Evolutionary conservation across 1,284 basidiomycete genomes (phyloP).

Genomic region (Leccinum insolens): DNA sequence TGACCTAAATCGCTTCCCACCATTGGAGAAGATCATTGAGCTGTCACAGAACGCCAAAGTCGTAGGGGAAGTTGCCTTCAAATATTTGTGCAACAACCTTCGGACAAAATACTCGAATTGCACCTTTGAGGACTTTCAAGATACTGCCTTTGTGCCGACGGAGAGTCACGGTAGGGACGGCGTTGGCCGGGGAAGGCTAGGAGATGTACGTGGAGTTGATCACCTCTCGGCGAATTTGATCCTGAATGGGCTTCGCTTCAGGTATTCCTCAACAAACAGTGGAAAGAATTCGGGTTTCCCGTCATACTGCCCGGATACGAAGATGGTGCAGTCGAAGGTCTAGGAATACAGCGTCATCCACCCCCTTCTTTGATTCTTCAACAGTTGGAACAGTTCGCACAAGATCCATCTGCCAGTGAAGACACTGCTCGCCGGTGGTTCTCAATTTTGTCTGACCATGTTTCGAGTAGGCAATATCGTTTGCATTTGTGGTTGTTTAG

Average conservation of each 20-base stretch:
- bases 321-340: no score
- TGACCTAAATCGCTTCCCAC: slow-evolving; percentile 74
- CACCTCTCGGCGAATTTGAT: background rate
- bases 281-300: slow-evolving; percentile 38
- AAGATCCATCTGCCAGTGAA: no score
- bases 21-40: slow-evolving; percentile 47
- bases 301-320: no score
- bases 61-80: slow-evolving; percentile 60
- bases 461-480: no score
- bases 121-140: slow-evolving; percentile 49
- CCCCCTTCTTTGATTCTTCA: no score
- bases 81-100: slow-evolving; percentile 76
- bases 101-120: slow-evolving; percentile 56
- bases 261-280: slow-evolving; percentile 74
- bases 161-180: slow-evolving; percentile 46
- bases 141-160: slow-evolving; percentile 80
- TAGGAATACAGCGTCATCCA: no score
- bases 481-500: no score
- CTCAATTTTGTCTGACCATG: no score
- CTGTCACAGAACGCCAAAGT: slow-evolving; percentile 43
- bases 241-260: slow-evolving; percentile 31
- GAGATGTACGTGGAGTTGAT: slow-evolving; percentile 50
- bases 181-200: slow-evolving; percentile 60
- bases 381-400: no score
- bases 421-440: no score